These are phyloP conservation scores for Claviceps digitariae DNA, from an alignment of 2,329 filamentous ascomycete genomes.

Conservation along the genomic window DNA sequence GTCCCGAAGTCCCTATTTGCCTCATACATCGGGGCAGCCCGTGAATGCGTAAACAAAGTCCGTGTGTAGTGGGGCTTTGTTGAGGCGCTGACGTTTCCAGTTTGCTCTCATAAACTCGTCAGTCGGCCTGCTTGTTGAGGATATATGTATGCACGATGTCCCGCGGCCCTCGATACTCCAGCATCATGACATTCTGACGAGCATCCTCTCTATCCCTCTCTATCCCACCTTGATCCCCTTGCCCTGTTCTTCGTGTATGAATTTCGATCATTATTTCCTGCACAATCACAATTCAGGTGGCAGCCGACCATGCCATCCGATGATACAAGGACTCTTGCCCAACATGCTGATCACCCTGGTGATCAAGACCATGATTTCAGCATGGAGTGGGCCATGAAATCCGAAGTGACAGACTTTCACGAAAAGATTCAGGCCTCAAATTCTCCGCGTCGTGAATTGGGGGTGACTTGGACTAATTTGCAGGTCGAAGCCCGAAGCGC, in stretches of 20 bases:
- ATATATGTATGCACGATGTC: neutral
- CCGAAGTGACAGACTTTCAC: constrained; percentile 29
- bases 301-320: constrained; percentile 18
- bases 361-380: constrained; percentile 6
- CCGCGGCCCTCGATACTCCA: neutral
- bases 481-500: constrained; percentile 48
- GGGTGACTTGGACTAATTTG: constrained; percentile 51
- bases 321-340: constrained; percentile 12
- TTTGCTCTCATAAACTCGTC: neutral
- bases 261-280: neutral
- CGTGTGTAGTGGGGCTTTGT: neutral
- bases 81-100: neutral
- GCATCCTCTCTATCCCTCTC: neutral
- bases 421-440: constrained; percentile 31
- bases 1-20: neutral
- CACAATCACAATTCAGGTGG: neutral
- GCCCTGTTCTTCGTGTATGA: neutral
- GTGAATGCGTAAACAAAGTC: too few relatives aligned
- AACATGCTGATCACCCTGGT: constrained; percentile 9
- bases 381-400: constrained; percentile 33
- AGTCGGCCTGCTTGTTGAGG: neutral
- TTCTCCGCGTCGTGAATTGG: constrained; percentile 37
- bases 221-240: neutral
- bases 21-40: neutral
- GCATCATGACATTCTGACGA: neutral